Percentiles rank a stretch among this genome's conserved stretches.
These are phyloP conservation scores for Setaria viridis DNA, from an alignment of 202 grass and related monocot species.

Conservation along the genomic window DNA sequence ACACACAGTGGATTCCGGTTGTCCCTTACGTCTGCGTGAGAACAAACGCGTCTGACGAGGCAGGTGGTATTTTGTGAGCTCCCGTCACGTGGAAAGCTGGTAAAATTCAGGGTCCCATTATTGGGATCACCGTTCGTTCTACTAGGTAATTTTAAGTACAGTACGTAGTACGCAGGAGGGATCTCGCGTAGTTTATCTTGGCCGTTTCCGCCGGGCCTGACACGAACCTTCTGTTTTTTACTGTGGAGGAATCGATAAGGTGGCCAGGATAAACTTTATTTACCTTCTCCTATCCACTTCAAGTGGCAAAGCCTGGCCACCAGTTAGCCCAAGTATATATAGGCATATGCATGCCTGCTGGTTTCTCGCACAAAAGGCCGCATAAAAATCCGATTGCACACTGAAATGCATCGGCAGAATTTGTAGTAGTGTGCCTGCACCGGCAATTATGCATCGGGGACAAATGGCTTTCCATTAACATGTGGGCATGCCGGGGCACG, in stretches of 20 bases:
- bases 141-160: not conserved
- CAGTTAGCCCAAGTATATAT: not conserved
- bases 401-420: too few relatives aligned
- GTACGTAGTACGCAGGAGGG: not conserved
- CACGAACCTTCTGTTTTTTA: conserved; percentile 19
- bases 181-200: not conserved
- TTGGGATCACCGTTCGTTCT: conserved; percentile 12
- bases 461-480: conserved; percentile 2
- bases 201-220: not conserved
- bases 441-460: not conserved
- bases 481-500: not conserved
- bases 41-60: conserved; percentile 44
- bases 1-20: conserved; percentile 40
- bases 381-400: not conserved
- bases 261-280: not conserved
- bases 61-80: conserved; percentile 53
- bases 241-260: not conserved
- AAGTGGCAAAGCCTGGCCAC: not conserved
- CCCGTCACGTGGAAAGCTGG: conserved; percentile 47
- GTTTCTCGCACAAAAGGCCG: not conserved
- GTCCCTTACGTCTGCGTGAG: conserved; percentile 27
- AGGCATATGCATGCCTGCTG: not conserved
- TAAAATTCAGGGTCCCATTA: conserved; percentile 6
- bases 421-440: not conserved
- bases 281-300: not conserved